A percentile compares a stretch with the other conserved stretches of the same genome.
Evolutionary conservation across 805 yeast species (phyloP).

Genomic region (Metschnikowia reukaufii): DNA sequence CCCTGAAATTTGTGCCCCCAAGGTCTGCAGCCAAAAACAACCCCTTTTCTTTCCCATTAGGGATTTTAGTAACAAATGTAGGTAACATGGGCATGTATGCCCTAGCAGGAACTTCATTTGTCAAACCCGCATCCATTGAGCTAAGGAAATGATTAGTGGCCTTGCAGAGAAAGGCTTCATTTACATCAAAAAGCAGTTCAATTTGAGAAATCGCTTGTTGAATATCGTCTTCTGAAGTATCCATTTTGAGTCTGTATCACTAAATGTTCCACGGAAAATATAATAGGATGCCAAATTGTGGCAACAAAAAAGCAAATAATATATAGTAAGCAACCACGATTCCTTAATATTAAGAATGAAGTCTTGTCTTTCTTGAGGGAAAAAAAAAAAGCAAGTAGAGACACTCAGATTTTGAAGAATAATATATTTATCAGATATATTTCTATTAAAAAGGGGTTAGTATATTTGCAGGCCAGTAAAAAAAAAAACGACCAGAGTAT

Average conservation of each 20-base stretch:
- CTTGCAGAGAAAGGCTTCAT: conserved; percentile 41
- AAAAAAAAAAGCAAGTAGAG: no score
- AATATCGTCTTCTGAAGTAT: conserved; percentile 9
- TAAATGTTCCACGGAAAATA: neutral
- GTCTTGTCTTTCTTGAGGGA: no score
- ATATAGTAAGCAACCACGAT: no score
- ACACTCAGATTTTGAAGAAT: no score
- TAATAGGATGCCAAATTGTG: neutral
- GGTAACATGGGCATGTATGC: conserved; percentile 82
- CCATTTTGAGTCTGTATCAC: neutral
- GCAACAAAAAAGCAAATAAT: no score
- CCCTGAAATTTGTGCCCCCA: conserved; percentile 96
- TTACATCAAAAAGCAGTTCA: conserved; percentile 41
- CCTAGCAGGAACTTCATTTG: conserved; percentile 42
- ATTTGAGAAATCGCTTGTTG: conserved; percentile 34
- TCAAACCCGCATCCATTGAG: conserved; percentile 61
- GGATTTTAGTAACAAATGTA: conserved; percentile 79
- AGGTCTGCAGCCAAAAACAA: conserved; percentile 85
- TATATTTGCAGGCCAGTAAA: neutral
- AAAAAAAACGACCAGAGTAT: neutral
- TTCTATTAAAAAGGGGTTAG: neutral
- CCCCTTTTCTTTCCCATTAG: conserved; percentile 84
- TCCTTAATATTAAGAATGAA: no score
- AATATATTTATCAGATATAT: no score
- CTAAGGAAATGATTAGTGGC: conserved; percentile 58